These are phyloP conservation scores for Celoporthe dispersa DNA, from an alignment of 2,329 filamentous ascomycete genomes.

Conservation along the genomic window DNA sequence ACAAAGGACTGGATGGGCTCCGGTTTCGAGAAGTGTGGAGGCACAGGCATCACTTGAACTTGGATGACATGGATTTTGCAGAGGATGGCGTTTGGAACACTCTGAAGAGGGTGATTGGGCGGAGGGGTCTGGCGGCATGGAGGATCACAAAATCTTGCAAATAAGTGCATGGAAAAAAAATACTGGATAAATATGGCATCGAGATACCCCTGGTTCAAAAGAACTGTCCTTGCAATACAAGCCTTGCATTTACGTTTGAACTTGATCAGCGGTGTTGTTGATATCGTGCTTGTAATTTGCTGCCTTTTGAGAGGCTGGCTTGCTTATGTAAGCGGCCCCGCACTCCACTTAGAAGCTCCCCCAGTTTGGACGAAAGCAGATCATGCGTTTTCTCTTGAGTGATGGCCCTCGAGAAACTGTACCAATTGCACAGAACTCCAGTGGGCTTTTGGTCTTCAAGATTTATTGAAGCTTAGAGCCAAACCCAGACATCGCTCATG, in stretches of 20 bases:
- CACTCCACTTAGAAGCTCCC: background rate
- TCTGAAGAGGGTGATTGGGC: constrained; percentile 67
- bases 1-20: constrained; percentile 63
- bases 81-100: constrained; percentile 78
- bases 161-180: constrained; percentile 11
- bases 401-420: background rate
- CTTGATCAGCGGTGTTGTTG: background rate
- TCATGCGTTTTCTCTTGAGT: background rate
- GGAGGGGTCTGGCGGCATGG: constrained; percentile 65
- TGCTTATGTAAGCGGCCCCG: constrained; percentile 22
- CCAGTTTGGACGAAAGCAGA: background rate
- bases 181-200: constrained; percentile 17
- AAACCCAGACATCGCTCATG: background rate
- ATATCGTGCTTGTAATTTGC: background rate
- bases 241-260: background rate
- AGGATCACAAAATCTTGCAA: constrained; percentile 66
- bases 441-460: background rate
- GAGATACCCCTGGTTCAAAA: constrained; percentile 26
- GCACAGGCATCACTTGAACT: constrained; percentile 69
- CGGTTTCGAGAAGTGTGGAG: constrained; percentile 73
- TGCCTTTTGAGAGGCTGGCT: background rate
- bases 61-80: constrained; percentile 80
- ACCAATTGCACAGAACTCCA: background rate
- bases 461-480: background rate
- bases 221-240: background rate